Conservation (phyloP, 352 stramenopile genomes). For the Phytophthora quininea region DNA sequence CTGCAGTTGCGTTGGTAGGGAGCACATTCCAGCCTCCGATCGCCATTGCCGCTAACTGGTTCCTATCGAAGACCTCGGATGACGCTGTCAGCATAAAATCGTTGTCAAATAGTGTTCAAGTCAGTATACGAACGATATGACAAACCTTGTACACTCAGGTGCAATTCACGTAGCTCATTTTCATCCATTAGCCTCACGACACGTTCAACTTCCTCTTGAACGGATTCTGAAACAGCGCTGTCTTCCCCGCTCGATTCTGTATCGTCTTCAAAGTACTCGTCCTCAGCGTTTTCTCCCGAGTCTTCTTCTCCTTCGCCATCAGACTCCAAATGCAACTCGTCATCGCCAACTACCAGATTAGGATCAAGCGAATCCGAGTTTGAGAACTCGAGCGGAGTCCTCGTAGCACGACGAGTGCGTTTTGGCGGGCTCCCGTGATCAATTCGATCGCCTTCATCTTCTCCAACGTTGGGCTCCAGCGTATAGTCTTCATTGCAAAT, state of each 20-base stretch:
- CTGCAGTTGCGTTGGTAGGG: not conserved
- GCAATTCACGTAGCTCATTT: not conserved
- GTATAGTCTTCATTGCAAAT: too few relatives aligned
- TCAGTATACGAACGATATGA: constrained; percentile 7
- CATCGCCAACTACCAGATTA: not conserved
- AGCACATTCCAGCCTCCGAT: constrained; percentile 3
- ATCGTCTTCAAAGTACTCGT: constrained; percentile 1
- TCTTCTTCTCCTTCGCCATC: constrained; percentile 4
- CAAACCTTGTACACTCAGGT: constrained; percentile 11
- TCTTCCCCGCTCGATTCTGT: not conserved
- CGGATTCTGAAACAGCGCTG: not conserved
- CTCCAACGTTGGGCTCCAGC: too few relatives aligned
- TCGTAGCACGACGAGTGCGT: too few relatives aligned
- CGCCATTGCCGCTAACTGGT: constrained; percentile 11
- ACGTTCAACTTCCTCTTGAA: not conserved
- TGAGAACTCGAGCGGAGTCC: too few relatives aligned
- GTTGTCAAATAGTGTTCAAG: not conserved
- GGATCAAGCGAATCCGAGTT: not conserved
- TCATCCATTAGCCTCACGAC: not conserved
- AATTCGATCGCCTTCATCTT: too few relatives aligned
- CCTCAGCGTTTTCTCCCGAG: not conserved
- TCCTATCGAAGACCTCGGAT: not conserved
- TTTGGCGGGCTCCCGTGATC: too few relatives aligned
- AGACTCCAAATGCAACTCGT: not conserved
- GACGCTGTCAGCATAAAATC: constrained; percentile 16